Evolutionary conservation across 225 moss, liverwort and hornwort genomes (phyloP), one percentile per base, ranked within the genome.

Genomic region (Ulota crispa): DNA sequence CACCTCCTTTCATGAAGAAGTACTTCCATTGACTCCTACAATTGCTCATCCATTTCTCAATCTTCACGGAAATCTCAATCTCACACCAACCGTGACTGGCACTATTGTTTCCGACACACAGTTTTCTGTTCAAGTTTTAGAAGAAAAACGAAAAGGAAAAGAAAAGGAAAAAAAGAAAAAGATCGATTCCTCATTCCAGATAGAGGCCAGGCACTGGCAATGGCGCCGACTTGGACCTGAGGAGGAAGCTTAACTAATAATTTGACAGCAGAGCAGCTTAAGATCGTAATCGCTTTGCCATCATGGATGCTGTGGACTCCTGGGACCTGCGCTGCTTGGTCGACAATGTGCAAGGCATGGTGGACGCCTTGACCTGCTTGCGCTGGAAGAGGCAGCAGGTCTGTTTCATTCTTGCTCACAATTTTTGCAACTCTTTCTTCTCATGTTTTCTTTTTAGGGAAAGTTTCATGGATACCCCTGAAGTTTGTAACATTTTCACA

Each of bases 341-440:
- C 76, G 96, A 99, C 68, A 99, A 99, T 74, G 99, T 99, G 80
- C 96, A 96, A 83, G 99, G 99, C 59, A 88, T 99, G 90, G 99
- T 99, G 85, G 99, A 99, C 80, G 99, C 99, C 64, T 88, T 99
- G 60, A 87, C 93, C 39, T 99, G 96, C 76, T 84, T 99, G 64
- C 96, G 96, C 50, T 99, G 99, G 99, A 99, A 99, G 89, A 96
- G 91, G 82, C 99, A 96, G 87, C 99, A 99, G 95, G 98, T 98
- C 62, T 24, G 62, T 42, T 43, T 3, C 57, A 57, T 24, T 42
- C 16, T 56, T 66, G 79, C 43, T 43, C 45, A 7, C 32, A 64
- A 31, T 16, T 53, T 64, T 66, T 37, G 7, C 55, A 36, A 24
- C 11, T 43, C 42, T 21, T 74, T 19, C 50, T 62, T 67, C 0